These are phyloP conservation scores for Blastocystis sp. DNA, from an alignment of 352 stramenopile genomes.

Conservation along the genomic window DNA sequence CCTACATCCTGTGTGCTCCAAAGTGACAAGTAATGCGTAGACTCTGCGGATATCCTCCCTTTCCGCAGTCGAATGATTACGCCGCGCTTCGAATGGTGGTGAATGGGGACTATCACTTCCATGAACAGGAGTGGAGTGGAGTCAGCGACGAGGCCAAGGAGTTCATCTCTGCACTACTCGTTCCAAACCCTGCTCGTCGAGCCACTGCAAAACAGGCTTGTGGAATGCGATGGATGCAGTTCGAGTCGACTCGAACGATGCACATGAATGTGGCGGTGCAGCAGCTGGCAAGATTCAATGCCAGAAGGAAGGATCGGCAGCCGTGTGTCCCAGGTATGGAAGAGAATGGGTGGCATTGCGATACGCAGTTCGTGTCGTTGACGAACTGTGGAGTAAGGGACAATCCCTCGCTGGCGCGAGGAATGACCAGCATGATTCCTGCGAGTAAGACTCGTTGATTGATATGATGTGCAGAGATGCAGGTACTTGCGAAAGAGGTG, in stretches of 20 bases:
- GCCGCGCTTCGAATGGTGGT: slow-evolving; percentile 76
- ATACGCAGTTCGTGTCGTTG: not conserved
- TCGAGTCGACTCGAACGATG: slow-evolving; percentile 49
- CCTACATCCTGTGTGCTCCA: slow-evolving; percentile 78
- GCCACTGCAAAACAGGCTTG: slow-evolving; percentile 33
- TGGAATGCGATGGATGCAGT: slow-evolving; percentile 52
- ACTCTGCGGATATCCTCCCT: slow-evolving; percentile 74
- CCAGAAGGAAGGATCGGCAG: not conserved
- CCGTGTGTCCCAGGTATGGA: not conserved
- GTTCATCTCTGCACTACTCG: slow-evolving; percentile 76
- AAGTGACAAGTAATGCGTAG: slow-evolving; percentile 65
- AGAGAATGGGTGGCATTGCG: not conserved
- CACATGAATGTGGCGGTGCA: slow-evolving; percentile 52
- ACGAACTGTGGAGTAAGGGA: not conserved
- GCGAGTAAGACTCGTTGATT: not conserved
- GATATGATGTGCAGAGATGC: not conserved
- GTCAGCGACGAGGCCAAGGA: slow-evolving; percentile 78
- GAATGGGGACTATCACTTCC: slow-evolving; percentile 75
- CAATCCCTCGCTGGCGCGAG: not conserved
- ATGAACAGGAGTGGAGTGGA: slow-evolving; percentile 77
- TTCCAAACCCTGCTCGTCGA: slow-evolving; percentile 72
- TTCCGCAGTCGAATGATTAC: slow-evolving; percentile 75
- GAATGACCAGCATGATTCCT: not conserved
- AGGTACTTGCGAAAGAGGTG: slow-evolving; percentile 1
- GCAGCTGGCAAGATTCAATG: slow-evolving; percentile 46